Base-by-base conservation (phyloP, 1,284 basidiomycete species). In the Pseudozyma hubeiensis region DNA sequence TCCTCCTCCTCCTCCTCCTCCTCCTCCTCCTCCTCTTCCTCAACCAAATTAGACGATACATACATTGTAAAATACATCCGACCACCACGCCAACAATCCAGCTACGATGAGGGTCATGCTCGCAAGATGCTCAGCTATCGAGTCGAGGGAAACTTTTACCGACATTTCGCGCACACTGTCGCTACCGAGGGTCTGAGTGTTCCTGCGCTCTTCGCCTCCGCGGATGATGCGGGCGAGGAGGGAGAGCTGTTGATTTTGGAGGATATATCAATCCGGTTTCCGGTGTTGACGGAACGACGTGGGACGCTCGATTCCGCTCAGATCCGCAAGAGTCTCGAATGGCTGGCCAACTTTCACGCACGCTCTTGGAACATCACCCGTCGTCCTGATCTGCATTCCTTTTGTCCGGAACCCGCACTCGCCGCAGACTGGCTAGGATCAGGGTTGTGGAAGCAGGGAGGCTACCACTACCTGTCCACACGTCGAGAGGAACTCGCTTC, bases 141-240 rank as follows among this genome's bases (percentile, higher is more conserved):
- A 10, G 63, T 79, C 4, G 77, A 79, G 37, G 55, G 61, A 24
- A 77, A 79, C 47, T 79, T 74, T 41, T 79, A 79, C 30, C 58
- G 55, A 14, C 16, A 53, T 24, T 67, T 53, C 39, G 45, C 52
- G 10, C 10, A 29, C 7, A 37, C 0, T 5, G 16, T 61, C 1
- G 13, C 45, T 6, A 29, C 31, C 2, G 29, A 17, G 1, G 29
- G 50, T 5, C 60, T 48, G 24, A n/a, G 48, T 24, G 48, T 76
- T 4, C 64, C 67, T 4, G 11, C 14, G 9, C 50, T 70, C 7
- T 33, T 60, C 19, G 55, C 60, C 33, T 44, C 49, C 16, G 57
- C 58, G 0, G 35, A 40, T 1, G 39, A 5, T 7, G 14, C 31
- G 11, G 19, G 31, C 7, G 40, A 31, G 11, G 30, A 47, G 37